Percentiles rank a stretch among this genome's conserved stretches.
phyloP scores from a whole-genome alignment of 176 grass and related monocot species.

The Raddia distichophylla region DNA sequence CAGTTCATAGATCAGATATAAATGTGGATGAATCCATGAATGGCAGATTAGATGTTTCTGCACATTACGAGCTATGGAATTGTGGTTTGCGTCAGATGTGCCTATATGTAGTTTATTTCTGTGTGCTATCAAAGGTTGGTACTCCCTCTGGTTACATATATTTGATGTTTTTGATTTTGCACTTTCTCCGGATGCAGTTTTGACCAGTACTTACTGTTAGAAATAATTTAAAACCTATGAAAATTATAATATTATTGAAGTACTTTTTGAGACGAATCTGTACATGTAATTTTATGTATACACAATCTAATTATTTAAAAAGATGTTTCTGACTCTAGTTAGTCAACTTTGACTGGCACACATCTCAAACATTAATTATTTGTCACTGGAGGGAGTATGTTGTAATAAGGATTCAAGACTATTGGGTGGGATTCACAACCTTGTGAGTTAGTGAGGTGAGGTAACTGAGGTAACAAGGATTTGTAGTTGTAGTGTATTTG shows the following conservation, averaged over 20 bases:
- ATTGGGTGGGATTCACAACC: not conserved
- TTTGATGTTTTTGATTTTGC: no score
- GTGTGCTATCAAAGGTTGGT: not conserved
- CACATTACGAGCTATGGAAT: not conserved
- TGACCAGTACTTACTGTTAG: no score
- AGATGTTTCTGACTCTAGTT: no score
- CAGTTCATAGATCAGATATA: not conserved
- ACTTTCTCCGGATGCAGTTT: no score
- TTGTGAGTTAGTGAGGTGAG: not conserved
- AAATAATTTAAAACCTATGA: no score
- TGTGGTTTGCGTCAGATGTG: not conserved
- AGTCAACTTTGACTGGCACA: no score
- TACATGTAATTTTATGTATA: no score
- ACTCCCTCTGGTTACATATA: no score
- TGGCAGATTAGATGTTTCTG: not conserved
- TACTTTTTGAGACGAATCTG: no score
- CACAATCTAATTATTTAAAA: no score
- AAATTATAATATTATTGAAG: no score
- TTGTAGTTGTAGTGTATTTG: not conserved
- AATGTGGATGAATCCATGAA: not conserved
- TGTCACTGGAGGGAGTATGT: not conserved
- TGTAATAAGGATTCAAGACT: not conserved
- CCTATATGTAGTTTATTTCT: not conserved
- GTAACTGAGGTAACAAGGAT: not conserved
- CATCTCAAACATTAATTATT: no score